Conservation (phyloP, 495 filamentous ascomycete species). For the Penicillium ucsense region DNA sequence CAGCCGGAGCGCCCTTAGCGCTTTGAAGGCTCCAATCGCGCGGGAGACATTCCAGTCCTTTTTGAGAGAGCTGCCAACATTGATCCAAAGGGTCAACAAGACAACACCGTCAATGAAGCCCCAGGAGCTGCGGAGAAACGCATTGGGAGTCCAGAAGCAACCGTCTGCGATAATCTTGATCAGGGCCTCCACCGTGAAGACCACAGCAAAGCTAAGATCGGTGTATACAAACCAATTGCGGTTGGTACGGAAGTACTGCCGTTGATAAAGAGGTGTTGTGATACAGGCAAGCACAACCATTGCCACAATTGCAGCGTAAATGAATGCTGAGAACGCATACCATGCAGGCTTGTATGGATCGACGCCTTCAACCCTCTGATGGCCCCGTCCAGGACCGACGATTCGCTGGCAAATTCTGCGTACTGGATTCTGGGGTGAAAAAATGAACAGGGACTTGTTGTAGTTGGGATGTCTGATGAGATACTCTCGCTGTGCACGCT, state of each 20-base stretch:
- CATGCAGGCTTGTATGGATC: constrained; percentile 79
- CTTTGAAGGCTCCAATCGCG: constrained; percentile 95
- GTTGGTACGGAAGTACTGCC: constrained; percentile 62
- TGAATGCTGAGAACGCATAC: constrained; percentile 87
- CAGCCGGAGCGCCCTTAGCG: constrained; percentile 81
- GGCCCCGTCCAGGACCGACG: constrained; percentile 84
- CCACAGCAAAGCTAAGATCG: constrained; percentile 77
- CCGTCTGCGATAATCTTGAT: constrained; percentile 97
- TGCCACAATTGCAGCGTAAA: constrained; percentile 88
- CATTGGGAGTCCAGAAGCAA: constrained; percentile 94
- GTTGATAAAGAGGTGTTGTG: constrained; percentile 89
- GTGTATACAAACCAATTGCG: constrained; percentile 94
- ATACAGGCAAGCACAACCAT: constrained; percentile 95
- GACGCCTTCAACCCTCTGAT: constrained; percentile 75
- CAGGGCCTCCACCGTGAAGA: constrained; percentile 79
- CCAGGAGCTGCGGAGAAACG: constrained; percentile 94
- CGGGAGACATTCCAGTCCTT: constrained; percentile 74
- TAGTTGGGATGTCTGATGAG: constrained; percentile 79
- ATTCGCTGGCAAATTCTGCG: constrained; percentile 79
- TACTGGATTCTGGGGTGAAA: constrained; percentile 64
- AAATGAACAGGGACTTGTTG: constrained; percentile 87
- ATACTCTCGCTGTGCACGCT: constrained; percentile 82
- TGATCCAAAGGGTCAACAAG: constrained; percentile 91
- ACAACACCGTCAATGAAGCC: constrained; percentile 93
- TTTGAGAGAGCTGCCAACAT: constrained; percentile 70